These are phyloP conservation scores for Globisporangium nunn DNA, from an alignment of 352 stramenopile genomes.

Conservation along the genomic window DNA sequence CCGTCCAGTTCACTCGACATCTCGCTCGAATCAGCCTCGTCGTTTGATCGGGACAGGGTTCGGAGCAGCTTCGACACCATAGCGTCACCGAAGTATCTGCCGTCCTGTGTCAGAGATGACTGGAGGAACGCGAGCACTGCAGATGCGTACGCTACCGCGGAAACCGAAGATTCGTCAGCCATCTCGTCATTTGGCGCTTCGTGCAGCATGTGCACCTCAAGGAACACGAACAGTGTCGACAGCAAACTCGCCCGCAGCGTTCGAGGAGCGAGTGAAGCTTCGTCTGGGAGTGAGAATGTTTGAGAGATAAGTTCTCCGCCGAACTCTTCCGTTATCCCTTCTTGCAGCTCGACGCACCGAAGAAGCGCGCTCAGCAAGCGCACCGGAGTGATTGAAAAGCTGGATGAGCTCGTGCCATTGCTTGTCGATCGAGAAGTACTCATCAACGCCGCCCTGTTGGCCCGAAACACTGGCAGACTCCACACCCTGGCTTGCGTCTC, in stretches of 20 bases:
- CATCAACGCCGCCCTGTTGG: background rate
- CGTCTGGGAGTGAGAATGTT: background rate
- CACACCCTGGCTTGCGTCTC: slow-evolving; percentile 25
- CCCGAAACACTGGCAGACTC: slow-evolving; percentile 39
- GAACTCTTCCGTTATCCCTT: background rate
- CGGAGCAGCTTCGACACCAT: slow-evolving; percentile 28
- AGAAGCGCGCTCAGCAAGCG: slow-evolving; percentile 15
- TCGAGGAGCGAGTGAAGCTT: background rate
- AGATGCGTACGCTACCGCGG: slow-evolving; percentile 26
- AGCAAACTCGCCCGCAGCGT: slow-evolving; percentile 9
- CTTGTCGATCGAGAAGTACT: slow-evolving; percentile 5
- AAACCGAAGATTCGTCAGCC: slow-evolving; percentile 17
- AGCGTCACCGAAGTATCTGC: slow-evolving; percentile 9
- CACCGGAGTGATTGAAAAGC: slow-evolving; percentile 9
- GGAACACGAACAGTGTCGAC: slow-evolving; percentile 7
- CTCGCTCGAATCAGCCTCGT: slow-evolving; percentile 16
- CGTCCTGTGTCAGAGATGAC: background rate
- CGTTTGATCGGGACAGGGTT: slow-evolving; percentile 23
- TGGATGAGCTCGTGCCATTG: slow-evolving; percentile 2
- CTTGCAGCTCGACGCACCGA: slow-evolving; percentile 12
- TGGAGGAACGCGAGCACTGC: slow-evolving; percentile 32
- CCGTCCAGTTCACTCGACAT: slow-evolving; percentile 31
- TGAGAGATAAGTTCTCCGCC: slow-evolving; percentile 1
- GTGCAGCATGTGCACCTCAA: slow-evolving; percentile 8
- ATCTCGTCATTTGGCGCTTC: background rate